A percentile compares a stretch with the other conserved stretches of the same genome.
phyloP scores from a whole-genome alignment of 208 protist genomes.

The Trypanosoma conorhini region DNA sequence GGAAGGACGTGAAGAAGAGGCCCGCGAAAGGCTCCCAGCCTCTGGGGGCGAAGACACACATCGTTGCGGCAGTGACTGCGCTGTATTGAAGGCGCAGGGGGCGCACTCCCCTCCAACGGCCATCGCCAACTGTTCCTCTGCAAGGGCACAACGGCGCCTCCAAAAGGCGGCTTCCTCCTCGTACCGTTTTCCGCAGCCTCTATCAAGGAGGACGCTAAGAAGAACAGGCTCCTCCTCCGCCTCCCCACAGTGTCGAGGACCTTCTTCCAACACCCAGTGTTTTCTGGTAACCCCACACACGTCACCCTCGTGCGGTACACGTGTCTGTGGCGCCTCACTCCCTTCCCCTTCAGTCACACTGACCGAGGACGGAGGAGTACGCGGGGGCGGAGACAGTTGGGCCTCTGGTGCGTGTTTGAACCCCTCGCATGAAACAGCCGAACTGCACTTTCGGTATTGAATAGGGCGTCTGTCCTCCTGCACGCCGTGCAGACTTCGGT shows the following conservation, averaged over 20 bases:
- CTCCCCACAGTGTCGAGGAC: neutral
- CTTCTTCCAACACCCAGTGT: constrained; percentile 7
- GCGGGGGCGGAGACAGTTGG: neutral
- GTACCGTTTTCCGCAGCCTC: constrained; percentile 5
- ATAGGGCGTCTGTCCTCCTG: neutral
- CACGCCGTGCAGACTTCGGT: constrained; percentile 3
- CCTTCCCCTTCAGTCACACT: constrained; percentile 1
- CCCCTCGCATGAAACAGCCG: neutral
- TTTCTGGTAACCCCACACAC: neutral
- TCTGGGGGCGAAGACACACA: neutral
- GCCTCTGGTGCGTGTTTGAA: neutral
- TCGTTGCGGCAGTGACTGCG: neutral
- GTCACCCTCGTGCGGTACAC: neutral
- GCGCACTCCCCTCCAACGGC: no score
- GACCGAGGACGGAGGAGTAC: neutral
- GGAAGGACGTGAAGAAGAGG: neutral
- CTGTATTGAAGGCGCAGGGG: neutral
- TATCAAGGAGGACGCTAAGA: constrained; percentile 15
- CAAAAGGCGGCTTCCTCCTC: constrained; percentile 17
- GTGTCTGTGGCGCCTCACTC: neutral
- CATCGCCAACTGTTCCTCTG: constrained; percentile 16
- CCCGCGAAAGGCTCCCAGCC: neutral
- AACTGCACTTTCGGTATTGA: neutral
- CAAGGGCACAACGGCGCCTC: constrained; percentile 22
- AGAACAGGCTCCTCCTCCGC: constrained; percentile 12